phyloP scores from a whole-genome alignment of 2,329 filamentous ascomycete genomes.

The Basipetospora chlamydospora region DNA sequence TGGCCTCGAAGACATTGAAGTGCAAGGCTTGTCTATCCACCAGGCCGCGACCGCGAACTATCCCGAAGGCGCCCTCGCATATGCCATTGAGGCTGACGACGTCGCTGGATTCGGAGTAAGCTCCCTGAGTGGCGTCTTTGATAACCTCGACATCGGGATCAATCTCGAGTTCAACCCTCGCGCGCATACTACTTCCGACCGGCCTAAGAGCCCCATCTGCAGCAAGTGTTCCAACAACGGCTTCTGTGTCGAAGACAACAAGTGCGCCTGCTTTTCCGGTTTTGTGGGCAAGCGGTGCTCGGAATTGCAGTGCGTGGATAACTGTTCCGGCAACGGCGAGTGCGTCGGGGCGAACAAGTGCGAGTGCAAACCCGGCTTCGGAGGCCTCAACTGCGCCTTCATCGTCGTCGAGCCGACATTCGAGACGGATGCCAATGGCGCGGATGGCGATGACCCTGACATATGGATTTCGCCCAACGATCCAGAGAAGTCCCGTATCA shows the following conservation, averaged over 20 bases:
- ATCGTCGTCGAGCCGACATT: slow-evolving; percentile 31
- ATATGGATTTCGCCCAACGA: slow-evolving; percentile 30
- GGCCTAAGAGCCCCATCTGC: slow-evolving; percentile 16
- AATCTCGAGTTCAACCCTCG: slow-evolving; percentile 25
- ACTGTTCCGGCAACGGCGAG: slow-evolving; percentile 25
- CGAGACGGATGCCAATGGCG: slow-evolving; percentile 36
- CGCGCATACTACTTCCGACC: slow-evolving; percentile 10
- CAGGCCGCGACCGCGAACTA: slow-evolving; percentile 21
- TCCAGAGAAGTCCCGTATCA: slow-evolving; percentile 28
- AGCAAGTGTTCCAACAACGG: slow-evolving; percentile 21
- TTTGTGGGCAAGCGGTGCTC: slow-evolving; percentile 21
- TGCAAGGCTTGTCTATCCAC: slow-evolving; percentile 25
- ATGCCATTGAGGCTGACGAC: slow-evolving; percentile 24
- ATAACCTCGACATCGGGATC: slow-evolving; percentile 16
- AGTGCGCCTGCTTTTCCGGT: slow-evolving; percentile 28
- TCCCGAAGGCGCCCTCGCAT: slow-evolving; percentile 23
- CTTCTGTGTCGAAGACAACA: slow-evolving; percentile 17
- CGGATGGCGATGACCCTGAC: slow-evolving; percentile 33
- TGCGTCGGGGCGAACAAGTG: slow-evolving; percentile 27
- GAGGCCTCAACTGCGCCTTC: slow-evolving; percentile 29
- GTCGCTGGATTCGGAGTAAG: slow-evolving; percentile 23
- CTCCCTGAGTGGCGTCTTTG: slow-evolving; percentile 21
- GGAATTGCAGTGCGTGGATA: slow-evolving; percentile 21
- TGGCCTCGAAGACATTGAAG: slow-evolving; percentile 25
- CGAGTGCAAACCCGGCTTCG: slow-evolving; percentile 25